These are phyloP conservation scores for Wickerhamomyces ciferrii DNA, from an alignment of 805 yeast species.

Conservation along the genomic window DNA sequence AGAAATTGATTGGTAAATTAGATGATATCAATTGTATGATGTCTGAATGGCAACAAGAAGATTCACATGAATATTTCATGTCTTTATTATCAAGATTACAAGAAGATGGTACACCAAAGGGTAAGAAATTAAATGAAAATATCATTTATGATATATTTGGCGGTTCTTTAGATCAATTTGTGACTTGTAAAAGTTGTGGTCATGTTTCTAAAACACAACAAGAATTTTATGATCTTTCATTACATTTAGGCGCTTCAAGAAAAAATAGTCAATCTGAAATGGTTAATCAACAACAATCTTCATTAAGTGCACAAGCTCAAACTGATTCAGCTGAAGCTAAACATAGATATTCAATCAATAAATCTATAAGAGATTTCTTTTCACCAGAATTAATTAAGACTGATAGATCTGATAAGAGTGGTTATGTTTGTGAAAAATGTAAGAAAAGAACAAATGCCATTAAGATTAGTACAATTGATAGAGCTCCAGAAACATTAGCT, in stretches of 20 bases:
- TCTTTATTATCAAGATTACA: conserved; percentile 81
- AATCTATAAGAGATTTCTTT: conserved; percentile 77
- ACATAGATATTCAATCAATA: conserved; percentile 59
- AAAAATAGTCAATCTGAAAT: conserved; percentile 11
- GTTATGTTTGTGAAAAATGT: conserved; percentile 88
- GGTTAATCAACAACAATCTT: not conserved
- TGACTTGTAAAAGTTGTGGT: conserved; percentile 79
- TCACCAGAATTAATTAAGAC: conserved; percentile 71
- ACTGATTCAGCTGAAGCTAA: conserved; percentile 12
- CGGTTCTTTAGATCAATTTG: conserved; percentile 79
- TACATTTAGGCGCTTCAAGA: conserved; percentile 47
- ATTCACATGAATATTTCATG: conserved; percentile 96
- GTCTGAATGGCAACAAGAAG: conserved; percentile 98
- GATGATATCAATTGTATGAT: conserved; percentile 92
- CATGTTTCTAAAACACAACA: conserved; percentile 82
- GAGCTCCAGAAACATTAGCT: conserved; percentile 84
- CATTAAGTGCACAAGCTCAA: not conserved
- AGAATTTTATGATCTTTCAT: conserved; percentile 87
- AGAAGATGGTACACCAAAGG: conserved; percentile 89
- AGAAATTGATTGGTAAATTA: conserved; percentile 60
- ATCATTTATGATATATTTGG: conserved; percentile 92
- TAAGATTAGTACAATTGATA: conserved; percentile 66
- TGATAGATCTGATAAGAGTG: conserved; percentile 63
- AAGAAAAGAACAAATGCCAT: conserved; percentile 69
- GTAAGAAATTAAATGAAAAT: conserved; percentile 75